Percentiles rank a stretch among this genome's conserved stretches.
Conservation (phyloP, 345 rosid species). For the Linum lewisii region DNA sequence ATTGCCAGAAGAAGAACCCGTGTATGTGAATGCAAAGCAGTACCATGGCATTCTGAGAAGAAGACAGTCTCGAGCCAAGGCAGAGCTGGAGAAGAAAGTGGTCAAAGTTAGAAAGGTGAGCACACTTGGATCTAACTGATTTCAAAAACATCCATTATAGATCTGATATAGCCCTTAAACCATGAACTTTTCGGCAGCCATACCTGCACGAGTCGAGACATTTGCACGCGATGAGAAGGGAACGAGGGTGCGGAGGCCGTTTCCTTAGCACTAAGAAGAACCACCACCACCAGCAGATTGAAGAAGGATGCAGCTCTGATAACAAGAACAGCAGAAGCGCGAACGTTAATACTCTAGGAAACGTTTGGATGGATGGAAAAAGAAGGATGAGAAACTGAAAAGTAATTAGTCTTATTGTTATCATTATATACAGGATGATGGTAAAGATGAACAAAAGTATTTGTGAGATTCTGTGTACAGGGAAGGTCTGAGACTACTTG, state of each 20-base stretch:
- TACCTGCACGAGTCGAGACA: conserved; percentile 53
- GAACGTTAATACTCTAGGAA: no score
- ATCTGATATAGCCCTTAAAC: not conserved
- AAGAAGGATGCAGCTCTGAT: not conserved
- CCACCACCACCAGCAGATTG: conserved; percentile 9
- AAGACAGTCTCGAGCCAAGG: conserved; percentile 41
- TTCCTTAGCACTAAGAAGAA: conserved; percentile 33
- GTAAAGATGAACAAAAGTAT: no score
- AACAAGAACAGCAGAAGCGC: not conserved
- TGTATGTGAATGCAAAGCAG: conserved; percentile 45
- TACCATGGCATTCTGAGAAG: conserved; percentile 45
- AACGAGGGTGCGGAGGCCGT: conserved; percentile 45
- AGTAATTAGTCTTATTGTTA: no score
- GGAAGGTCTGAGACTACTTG: no score
- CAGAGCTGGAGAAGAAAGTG: conserved; percentile 40
- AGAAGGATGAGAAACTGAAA: no score
- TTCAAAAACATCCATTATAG: not conserved
- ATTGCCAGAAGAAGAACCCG: conserved; percentile 35
- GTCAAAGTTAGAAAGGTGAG: conserved; percentile 37
- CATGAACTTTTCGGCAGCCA: conserved; percentile 24
- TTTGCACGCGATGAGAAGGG: conserved; percentile 37
- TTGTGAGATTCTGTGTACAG: no score
- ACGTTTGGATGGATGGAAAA: no score
- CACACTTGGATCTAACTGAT: not conserved
- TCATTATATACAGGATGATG: no score